phyloP scores from a whole-genome alignment of 768 basidiomycete genomes.

The Xerocomellus amylosporus region DNA sequence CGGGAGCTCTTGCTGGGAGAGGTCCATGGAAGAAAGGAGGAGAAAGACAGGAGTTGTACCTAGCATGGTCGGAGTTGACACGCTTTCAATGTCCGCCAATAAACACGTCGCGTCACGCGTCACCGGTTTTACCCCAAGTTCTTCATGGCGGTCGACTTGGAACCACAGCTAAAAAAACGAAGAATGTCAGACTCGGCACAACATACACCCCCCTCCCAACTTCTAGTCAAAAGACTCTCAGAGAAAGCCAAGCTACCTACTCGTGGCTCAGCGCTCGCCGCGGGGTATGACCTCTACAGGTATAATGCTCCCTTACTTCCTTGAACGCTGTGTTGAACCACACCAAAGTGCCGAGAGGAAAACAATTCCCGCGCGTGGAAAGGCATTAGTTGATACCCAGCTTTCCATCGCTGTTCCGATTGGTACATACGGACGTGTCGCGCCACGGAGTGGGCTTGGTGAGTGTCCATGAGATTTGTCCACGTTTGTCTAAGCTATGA shows the following conservation, averaged over 20 bases:
- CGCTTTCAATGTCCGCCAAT: conserved; percentile 35
- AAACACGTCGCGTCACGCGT: conserved; percentile 24
- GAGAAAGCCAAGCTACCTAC: conserved; percentile 82
- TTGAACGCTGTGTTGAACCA: conserved; percentile 1
- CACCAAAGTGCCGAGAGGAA: conserved; percentile 74
- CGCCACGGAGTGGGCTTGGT: conserved; percentile 95
- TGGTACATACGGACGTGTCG: conserved; percentile 95
- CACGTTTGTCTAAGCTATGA: neutral
- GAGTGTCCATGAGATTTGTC: conserved; percentile 24
- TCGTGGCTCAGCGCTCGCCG: conserved; percentile 80
- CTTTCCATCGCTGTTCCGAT: conserved; percentile 90
- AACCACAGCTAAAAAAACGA: conserved; percentile 53
- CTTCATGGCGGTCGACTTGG: conserved; percentile 23
- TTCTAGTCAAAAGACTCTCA: conserved; percentile 84
- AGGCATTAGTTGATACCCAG: conserved; percentile 88
- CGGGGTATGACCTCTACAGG: conserved; percentile 97
- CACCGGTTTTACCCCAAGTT: neutral
- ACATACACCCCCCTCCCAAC: conserved; percentile 41
- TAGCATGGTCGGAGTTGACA: conserved; percentile 37
- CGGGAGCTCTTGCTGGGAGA: conserved; percentile 34
- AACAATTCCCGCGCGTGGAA: conserved; percentile 81
- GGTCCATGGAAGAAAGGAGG: conserved; percentile 22
- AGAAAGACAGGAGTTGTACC: neutral
- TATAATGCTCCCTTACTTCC: conserved; percentile 26
- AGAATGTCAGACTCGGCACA: conserved; percentile 49